phyloP scores from a whole-genome alignment of 2,329 filamentous ascomycete genomes.

The Dactylellina haptotyla region DNA sequence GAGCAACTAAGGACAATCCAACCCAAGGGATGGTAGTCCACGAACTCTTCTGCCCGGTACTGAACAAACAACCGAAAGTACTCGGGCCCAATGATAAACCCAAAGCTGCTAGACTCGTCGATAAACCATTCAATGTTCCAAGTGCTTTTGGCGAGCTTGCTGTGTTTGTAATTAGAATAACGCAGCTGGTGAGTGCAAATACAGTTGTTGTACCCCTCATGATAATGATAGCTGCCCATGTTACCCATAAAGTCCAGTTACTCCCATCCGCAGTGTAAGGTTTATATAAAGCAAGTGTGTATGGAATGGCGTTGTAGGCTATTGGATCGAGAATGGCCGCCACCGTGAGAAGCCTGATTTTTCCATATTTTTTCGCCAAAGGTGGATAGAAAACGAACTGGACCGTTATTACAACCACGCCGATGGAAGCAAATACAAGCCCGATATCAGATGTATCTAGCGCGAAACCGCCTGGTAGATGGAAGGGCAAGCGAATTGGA shows the following conservation, averaged over 20 bases:
- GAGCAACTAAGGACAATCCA: neutral
- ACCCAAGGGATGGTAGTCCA: slow-evolving; percentile 16
- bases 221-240: slow-evolving; percentile 82
- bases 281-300: neutral
- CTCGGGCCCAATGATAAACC: slow-evolving; percentile 83
- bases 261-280: too few relatives aligned
- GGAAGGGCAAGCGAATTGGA: slow-evolving; percentile 67
- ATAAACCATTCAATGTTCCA: slow-evolving; percentile 89
- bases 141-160: slow-evolving; percentile 78
- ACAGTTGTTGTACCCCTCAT: slow-evolving; percentile 79
- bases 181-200: slow-evolving; percentile 87
- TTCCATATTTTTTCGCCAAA: slow-evolving; percentile 76
- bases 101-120: slow-evolving; percentile 81
- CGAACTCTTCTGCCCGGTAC: slow-evolving; percentile 5
- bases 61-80: slow-evolving; percentile 59
- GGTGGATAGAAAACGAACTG: slow-evolving; percentile 87
- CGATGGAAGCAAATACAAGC: slow-evolving; percentile 83
- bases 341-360: slow-evolving; percentile 76
- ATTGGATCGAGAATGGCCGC: slow-evolving; percentile 75
- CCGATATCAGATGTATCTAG: slow-evolving; percentile 78
- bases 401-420: slow-evolving; percentile 78
- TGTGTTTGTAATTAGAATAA: slow-evolving; percentile 89
- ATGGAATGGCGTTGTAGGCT: slow-evolving; percentile 39
- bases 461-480: slow-evolving; percentile 82
- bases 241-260: slow-evolving; percentile 70